Conservation (phyloP, 371 early-diverging fungal genomes). For the Umbelopsis sp. region DNA sequence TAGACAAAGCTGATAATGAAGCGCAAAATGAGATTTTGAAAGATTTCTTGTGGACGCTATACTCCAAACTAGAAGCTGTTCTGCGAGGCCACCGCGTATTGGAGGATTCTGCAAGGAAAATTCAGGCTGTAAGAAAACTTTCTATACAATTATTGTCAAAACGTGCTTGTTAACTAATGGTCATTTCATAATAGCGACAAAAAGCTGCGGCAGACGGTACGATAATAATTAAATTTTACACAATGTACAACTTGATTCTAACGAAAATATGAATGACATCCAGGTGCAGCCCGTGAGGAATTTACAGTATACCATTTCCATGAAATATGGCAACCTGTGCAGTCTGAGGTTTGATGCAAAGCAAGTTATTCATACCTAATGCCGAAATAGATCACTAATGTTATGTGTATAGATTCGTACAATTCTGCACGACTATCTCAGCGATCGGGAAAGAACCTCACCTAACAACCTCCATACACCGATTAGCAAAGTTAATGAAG, state of each 20-base stretch:
- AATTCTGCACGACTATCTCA: slow-evolving; percentile 74
- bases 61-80: slow-evolving; percentile 82
- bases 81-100: slow-evolving; percentile 83
- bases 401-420: slow-evolving; percentile 57
- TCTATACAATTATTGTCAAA: slow-evolving; percentile 21
- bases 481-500: slow-evolving; percentile 53
- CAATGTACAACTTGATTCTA: background rate
- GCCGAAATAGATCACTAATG: background rate
- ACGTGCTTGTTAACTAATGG: slow-evolving; percentile 31
- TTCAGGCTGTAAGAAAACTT: slow-evolving; percentile 45
- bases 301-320: slow-evolving; percentile 53
- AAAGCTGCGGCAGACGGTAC: slow-evolving; percentile 27
- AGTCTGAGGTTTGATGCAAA: slow-evolving; percentile 58
- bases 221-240: background rate
- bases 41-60: slow-evolving; percentile 81
- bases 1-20: slow-evolving; percentile 52
- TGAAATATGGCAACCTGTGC: slow-evolving; percentile 72
- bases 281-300: slow-evolving; percentile 25
- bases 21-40: slow-evolving; percentile 74
- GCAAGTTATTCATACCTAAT: background rate
- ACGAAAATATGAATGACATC: background rate
- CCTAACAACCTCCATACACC: slow-evolving; percentile 32
- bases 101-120: slow-evolving; percentile 47
- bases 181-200: slow-evolving; percentile 5
- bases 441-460: slow-evolving; percentile 51